Conservation (phyloP, 1,284 basidiomycete genomes). For the Gastroboletus turbinatus region DNA sequence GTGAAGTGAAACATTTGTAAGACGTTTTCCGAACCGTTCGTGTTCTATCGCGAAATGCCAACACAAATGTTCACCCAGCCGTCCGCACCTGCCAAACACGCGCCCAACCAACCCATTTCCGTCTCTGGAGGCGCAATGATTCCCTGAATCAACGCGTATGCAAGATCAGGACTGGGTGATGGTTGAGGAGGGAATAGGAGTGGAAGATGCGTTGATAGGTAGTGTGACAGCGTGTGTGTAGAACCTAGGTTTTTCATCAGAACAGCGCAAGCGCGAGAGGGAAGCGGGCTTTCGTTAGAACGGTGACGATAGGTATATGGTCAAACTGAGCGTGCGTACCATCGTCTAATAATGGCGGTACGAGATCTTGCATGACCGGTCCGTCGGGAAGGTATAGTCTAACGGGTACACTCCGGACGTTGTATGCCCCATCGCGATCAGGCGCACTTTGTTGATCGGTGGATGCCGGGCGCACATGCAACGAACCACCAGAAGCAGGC, state of each 20-base stretch:
- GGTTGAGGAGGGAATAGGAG: slow-evolving; percentile 56
- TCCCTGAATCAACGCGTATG: slow-evolving; percentile 82
- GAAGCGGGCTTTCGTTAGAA: slow-evolving; percentile 4
- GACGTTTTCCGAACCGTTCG: not conserved
- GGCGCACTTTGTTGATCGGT: slow-evolving; percentile 58
- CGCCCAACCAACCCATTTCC: slow-evolving; percentile 91
- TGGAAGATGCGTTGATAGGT: slow-evolving; percentile 62
- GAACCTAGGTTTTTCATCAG: slow-evolving; percentile 43
- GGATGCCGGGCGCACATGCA: slow-evolving; percentile 67
- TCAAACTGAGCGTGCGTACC: slow-evolving; percentile 40
- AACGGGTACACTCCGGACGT: slow-evolving; percentile 83
- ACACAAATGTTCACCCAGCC: slow-evolving; percentile 92
- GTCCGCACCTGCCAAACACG: slow-evolving; percentile 88
- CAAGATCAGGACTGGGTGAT: slow-evolving; percentile 44
- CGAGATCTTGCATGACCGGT: slow-evolving; percentile 86
- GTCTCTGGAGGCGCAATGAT: slow-evolving; percentile 83
- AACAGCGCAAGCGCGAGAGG: not conserved
- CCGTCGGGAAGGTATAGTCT: slow-evolving; percentile 91
- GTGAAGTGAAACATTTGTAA: not conserved
- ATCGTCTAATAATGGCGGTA: slow-evolving; percentile 73
- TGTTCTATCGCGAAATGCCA: slow-evolving; percentile 45
- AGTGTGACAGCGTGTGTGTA: slow-evolving; percentile 57
- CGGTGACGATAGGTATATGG: not conserved
- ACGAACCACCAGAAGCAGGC: slow-evolving; percentile 48
- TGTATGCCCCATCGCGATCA: slow-evolving; percentile 77